These are phyloP conservation scores for Zizania latifolia DNA, from an alignment of 176 grass and related monocot species.

Conservation along the genomic window DNA sequence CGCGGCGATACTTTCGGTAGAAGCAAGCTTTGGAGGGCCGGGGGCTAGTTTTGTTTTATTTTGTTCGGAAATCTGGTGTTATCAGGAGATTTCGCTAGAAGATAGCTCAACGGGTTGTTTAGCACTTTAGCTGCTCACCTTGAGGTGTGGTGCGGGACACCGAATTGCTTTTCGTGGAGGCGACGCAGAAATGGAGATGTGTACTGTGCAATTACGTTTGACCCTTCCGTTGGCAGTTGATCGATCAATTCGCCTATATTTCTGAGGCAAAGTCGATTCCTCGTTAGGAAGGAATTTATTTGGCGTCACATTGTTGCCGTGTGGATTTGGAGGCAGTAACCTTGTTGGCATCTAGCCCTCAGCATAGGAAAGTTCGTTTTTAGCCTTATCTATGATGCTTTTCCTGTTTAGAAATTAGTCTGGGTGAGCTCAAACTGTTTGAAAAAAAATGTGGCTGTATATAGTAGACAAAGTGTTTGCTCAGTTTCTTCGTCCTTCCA, in stretches of 20 bases:
- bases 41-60: neutral
- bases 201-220: neutral
- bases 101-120: conserved; percentile 20
- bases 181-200: neutral
- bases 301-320: neutral
- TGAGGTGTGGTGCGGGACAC: neutral
- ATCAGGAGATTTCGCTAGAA: conserved; percentile 15
- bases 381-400: neutral
- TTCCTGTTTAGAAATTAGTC: neutral
- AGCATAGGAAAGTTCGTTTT: neutral
- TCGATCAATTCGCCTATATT: neutral
- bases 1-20: neutral
- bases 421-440: neutral
- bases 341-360: neutral
- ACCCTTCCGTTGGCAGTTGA: neutral
- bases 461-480: neutral
- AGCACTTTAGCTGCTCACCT: neutral
- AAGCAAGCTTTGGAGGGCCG: neutral
- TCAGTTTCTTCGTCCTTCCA: neutral
- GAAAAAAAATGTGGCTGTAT: neutral
- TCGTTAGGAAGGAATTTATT: neutral
- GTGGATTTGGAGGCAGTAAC: neutral
- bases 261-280: neutral
- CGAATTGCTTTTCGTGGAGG: neutral
- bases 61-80: neutral